These are phyloP conservation scores for Flaveria floridana DNA, from an alignment of 140 eudicot species.

Conservation along the genomic window DNA sequence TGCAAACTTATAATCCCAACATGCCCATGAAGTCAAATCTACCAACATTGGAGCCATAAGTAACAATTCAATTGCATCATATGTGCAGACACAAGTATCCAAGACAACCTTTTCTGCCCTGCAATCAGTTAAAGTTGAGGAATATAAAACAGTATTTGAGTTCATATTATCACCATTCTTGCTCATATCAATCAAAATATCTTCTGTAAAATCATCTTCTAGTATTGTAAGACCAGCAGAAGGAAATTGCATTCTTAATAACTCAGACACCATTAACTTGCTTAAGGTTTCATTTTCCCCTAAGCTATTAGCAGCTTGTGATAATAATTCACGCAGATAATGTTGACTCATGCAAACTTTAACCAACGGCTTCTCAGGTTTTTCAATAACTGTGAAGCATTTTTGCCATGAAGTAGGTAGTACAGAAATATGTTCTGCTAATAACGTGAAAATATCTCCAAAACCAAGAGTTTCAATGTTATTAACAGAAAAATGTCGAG, in stretches of 20 bases:
- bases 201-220: slow-evolving; percentile 34
- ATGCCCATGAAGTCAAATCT: slow-evolving; percentile 67
- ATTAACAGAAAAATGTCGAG: slow-evolving; percentile 46
- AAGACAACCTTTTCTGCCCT: slow-evolving; percentile 24
- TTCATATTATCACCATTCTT: slow-evolving; percentile 30
- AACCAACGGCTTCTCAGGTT: slow-evolving; percentile 37
- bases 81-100: slow-evolving; percentile 36
- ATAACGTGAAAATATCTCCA: slow-evolving; percentile 64
- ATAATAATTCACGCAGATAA: slow-evolving; percentile 57
- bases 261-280: slow-evolving; percentile 47
- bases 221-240: slow-evolving; percentile 49
- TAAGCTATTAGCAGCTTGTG: slow-evolving; percentile 59
- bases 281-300: slow-evolving; percentile 47
- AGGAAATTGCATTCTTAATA: slow-evolving; percentile 75
- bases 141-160: slow-evolving; percentile 55
- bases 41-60: slow-evolving; percentile 75
- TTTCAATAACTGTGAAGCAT: slow-evolving; percentile 33
- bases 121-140: slow-evolving; percentile 43
- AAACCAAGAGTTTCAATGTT: slow-evolving; percentile 67
- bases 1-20: slow-evolving; percentile 73
- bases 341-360: slow-evolving; percentile 61
- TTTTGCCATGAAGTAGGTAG: slow-evolving; percentile 52
- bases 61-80: slow-evolving; percentile 60
- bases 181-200: slow-evolving; percentile 27
- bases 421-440: slow-evolving; percentile 46